These are phyloP conservation scores for Biscogniauxia sp. DNA, from an alignment of 2,329 filamentous ascomycete species.

Conservation along the genomic window DNA sequence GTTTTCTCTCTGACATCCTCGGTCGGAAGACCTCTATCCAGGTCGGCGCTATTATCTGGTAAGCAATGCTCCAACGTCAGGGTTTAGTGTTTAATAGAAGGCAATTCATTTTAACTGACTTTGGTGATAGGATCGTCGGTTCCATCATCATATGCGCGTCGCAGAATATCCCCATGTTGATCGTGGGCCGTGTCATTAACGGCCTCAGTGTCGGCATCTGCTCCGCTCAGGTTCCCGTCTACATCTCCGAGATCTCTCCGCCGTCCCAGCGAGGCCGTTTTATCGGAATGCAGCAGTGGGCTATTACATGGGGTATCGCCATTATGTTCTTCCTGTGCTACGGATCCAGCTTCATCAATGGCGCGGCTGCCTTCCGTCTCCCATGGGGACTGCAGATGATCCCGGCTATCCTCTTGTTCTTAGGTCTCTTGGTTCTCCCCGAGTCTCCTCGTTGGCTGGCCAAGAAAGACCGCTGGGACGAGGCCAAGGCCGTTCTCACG, in stretches of 20 bases:
- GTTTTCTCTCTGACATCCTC: constrained; percentile 55
- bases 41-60: constrained; percentile 51
- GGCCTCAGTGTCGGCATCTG: constrained; percentile 70
- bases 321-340: constrained; percentile 50
- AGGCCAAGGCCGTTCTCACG: constrained; percentile 46
- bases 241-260: constrained; percentile 62
- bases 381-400: constrained; percentile 49
- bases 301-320: constrained; percentile 46
- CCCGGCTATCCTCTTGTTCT: constrained; percentile 41
- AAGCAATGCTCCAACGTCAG: constrained; percentile 20
- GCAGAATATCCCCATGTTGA: constrained; percentile 55
- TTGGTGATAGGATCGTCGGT: constrained; percentile 42
- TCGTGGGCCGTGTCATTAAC: constrained; percentile 68
- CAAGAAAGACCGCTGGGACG: constrained; percentile 46
- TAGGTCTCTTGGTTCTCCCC: constrained; percentile 43
- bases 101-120: constrained; percentile 7
- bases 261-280: constrained; percentile 44
- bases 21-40: constrained; percentile 49
- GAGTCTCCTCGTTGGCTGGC: constrained; percentile 52
- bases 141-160: constrained; percentile 45
- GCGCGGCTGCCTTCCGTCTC: constrained; percentile 47
- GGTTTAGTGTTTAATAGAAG: too few relatives aligned
- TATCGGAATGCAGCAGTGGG: constrained; percentile 45
- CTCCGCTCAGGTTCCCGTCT: constrained; percentile 70
- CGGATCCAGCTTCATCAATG: constrained; percentile 41